These are phyloP conservation scores for Botrytis elliptica DNA, from an alignment of 2,329 filamentous ascomycete genomes.

Conservation along the genomic window DNA sequence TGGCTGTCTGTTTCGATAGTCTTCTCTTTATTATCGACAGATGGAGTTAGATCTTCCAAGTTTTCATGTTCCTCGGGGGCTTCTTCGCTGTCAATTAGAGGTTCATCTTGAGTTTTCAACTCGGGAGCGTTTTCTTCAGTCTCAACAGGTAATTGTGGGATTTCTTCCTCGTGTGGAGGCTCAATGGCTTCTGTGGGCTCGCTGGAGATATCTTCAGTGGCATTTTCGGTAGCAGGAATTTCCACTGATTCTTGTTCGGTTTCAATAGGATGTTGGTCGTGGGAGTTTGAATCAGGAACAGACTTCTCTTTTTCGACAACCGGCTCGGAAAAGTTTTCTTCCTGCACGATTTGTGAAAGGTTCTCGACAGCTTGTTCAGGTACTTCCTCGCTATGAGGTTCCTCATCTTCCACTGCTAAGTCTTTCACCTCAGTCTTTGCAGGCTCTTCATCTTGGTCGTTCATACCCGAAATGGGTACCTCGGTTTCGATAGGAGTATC, in stretches of 20 bases:
- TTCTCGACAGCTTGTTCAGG: neutral
- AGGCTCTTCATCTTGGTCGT: neutral
- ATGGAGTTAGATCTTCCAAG: neutral
- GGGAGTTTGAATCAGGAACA: neutral
- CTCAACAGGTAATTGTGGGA: neutral
- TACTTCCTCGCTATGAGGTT: neutral
- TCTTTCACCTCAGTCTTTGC: neutral
- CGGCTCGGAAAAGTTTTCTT: neutral
- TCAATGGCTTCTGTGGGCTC: neutral
- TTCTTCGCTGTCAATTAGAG: too few species aligned
- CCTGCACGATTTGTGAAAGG: neutral
- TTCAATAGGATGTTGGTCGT: neutral
- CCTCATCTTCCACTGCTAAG: accelerated
- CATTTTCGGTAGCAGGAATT: neutral
- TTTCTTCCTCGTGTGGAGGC: too few species aligned
- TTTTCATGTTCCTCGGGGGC: neutral
- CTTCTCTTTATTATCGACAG: neutral
- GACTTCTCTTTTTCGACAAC: neutral
- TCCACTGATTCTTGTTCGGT: neutral
- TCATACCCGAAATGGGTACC: too few species aligned
- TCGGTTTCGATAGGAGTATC: neutral
- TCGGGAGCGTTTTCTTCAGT: neutral
- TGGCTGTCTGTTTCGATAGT: neutral
- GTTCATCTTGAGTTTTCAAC: neutral
- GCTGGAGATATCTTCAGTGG: neutral